Evolutionary conservation across 495 filamentous ascomycete genomes (phyloP).

Genomic region (Neurospora hispaniola): DNA sequence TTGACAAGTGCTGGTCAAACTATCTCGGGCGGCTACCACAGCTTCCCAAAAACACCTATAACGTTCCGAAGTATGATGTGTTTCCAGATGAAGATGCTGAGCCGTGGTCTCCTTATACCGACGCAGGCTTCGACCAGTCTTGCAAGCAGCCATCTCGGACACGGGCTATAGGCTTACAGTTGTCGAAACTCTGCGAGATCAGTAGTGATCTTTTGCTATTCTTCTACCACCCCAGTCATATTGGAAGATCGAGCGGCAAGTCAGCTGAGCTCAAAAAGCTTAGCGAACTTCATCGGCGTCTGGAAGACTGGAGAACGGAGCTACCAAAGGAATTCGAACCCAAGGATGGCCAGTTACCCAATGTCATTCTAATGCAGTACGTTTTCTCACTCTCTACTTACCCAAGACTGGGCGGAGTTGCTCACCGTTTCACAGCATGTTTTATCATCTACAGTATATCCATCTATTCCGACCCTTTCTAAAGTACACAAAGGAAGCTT

Average conservation of each 20-base stretch:
- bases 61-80: slow-evolving; percentile 80
- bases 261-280: slow-evolving; percentile 81
- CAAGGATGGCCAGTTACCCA: slow-evolving; percentile 79
- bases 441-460: slow-evolving; percentile 91
- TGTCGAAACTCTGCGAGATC: slow-evolving; percentile 80
- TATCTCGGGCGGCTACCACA: slow-evolving; percentile 92
- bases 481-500: slow-evolving; percentile 70
- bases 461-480: slow-evolving; percentile 96
- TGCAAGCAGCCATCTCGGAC: slow-evolving; percentile 74
- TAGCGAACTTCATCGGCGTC: slow-evolving; percentile 76
- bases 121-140: slow-evolving; percentile 59
- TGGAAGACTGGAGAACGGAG: slow-evolving; percentile 85
- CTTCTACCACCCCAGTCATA: slow-evolving; percentile 76
- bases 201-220: slow-evolving; percentile 78
- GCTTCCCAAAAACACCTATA: slow-evolving; percentile 63
- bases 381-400: slow-evolving; percentile 21
- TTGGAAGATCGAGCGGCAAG: slow-evolving; percentile 47
- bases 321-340: slow-evolving; percentile 81
- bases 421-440: slow-evolving; percentile 60
- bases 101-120: slow-evolving; percentile 81
- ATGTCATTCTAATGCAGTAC: slow-evolving; percentile 91
- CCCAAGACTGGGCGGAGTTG: neutral
- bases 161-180: slow-evolving; percentile 69
- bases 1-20: slow-evolving; percentile 99
- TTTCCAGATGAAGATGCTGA: slow-evolving; percentile 82